A percentile compares a stretch with the other conserved stretches of the same genome.
Evolutionary conservation across 1,139 yeast species (phyloP).

Genomic region (Magnusiomyces magnusii): DNA sequence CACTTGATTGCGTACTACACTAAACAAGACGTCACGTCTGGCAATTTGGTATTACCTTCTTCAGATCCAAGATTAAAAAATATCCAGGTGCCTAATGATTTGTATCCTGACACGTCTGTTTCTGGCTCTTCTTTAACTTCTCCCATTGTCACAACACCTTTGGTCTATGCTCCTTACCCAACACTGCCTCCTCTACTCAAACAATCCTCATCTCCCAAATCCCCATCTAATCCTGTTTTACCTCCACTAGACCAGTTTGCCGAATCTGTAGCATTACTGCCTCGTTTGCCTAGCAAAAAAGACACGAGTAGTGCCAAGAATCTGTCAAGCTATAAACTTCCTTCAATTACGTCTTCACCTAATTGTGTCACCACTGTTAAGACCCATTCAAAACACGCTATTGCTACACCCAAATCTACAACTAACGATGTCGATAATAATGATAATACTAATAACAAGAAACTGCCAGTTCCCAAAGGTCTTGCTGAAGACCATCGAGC

Average conservation of each 20-base stretch:
- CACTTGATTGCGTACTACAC: constrained; percentile 50
- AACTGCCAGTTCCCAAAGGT: background rate
- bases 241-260: background rate
- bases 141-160: background rate
- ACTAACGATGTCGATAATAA: background rate
- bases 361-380: too few species aligned
- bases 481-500: constrained; percentile 11
- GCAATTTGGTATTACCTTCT: constrained; percentile 36
- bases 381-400: too few species aligned
- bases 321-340: background rate
- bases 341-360: too few species aligned
- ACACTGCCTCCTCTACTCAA: background rate
- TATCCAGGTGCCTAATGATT: constrained; percentile 32
- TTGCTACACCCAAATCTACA: too few species aligned
- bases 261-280: background rate
- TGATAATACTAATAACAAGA: background rate
- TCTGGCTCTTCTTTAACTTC: constrained; percentile 19
- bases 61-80: constrained; percentile 35
- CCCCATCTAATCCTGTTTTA: background rate
- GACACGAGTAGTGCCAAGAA: too few species aligned
- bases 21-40: constrained; percentile 30
- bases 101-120: constrained; percentile 33
- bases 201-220: background rate
- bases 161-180: background rate
- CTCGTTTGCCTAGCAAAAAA: too few species aligned